phyloP scores from a whole-genome alignment of 2,329 filamentous ascomycete genomes.

The Colletotrichum salicis region DNA sequence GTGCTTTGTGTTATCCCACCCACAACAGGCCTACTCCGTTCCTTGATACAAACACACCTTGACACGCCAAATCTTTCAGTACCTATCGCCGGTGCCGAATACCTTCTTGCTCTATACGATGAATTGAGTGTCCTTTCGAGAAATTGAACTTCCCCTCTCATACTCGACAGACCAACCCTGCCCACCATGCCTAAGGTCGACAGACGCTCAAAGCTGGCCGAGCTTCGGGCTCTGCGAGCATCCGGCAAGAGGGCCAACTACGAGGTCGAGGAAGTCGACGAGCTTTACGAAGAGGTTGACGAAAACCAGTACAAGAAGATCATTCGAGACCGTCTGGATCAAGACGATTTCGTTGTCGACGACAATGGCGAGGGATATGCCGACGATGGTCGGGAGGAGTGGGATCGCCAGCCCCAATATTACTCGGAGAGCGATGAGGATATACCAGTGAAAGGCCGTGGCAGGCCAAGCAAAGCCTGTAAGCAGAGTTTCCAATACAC shows the following conservation, averaged over 20 bases:
- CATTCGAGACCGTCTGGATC: constrained; percentile 85
- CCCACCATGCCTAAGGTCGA: constrained; percentile 54
- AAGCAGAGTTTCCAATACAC: constrained; percentile 38
- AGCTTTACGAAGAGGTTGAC: constrained; percentile 95
- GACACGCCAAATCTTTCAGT: constrained; percentile 12
- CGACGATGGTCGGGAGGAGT: constrained; percentile 95
- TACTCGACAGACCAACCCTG: neutral
- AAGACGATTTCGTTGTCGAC: constrained; percentile 98
- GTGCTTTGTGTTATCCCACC: constrained; percentile 15
- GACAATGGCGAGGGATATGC: constrained; percentile 98
- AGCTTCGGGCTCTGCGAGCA: constrained; percentile 84
- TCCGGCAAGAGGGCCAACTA: constrained; percentile 93
- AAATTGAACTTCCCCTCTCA: neutral
- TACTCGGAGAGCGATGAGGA: constrained; percentile 82
- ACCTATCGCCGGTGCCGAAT: neutral
- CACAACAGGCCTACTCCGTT: neutral
- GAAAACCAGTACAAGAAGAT: constrained; percentile 98
- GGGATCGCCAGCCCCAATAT: constrained; percentile 77
- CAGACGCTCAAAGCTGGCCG: constrained; percentile 70
- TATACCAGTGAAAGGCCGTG: constrained; percentile 55
- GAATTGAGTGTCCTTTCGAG: neutral
- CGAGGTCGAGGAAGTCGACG: constrained; percentile 83
- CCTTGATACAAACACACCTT: constrained; percentile 1
- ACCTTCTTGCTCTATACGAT: neutral
- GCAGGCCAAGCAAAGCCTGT: constrained; percentile 64